Conservation (phyloP, 176 grass and related monocot genomes). For the maize (Zea mays) region Zm-B73-REFERENCE-NAM-5.0 NC_050096.1:301141001-301141500, state of each 20-base stretch:
- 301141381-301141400: constrained; percentile 91
- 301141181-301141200: background rate
- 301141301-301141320: constrained; percentile 92
- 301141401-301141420: constrained; percentile 87
- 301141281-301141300: constrained; percentile 66
- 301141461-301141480: constrained; percentile 85
- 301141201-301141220: constrained; percentile 65
- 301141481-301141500: constrained; percentile 74
- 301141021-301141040: constrained; percentile 76
- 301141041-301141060: constrained; percentile 69
- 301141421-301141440: constrained; percentile 87
- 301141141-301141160: constrained; percentile 21
- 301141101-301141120: constrained; percentile 74
- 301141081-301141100: constrained; percentile 88
- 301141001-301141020: constrained; percentile 58
- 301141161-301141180: constrained; percentile 9
- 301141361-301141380: constrained; percentile 77
- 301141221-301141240: constrained; percentile 65
- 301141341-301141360: constrained; percentile 75
- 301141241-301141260: constrained; percentile 88
- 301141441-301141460: constrained; percentile 76
- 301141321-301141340: constrained; percentile 88
- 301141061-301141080: constrained; percentile 63
- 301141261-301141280: constrained; percentile 70
- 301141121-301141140: constrained; percentile 66